Base-by-base conservation (phyloP, 1,284 basidiomycete genomes). In the Tylopilus orsonianus region DNA sequence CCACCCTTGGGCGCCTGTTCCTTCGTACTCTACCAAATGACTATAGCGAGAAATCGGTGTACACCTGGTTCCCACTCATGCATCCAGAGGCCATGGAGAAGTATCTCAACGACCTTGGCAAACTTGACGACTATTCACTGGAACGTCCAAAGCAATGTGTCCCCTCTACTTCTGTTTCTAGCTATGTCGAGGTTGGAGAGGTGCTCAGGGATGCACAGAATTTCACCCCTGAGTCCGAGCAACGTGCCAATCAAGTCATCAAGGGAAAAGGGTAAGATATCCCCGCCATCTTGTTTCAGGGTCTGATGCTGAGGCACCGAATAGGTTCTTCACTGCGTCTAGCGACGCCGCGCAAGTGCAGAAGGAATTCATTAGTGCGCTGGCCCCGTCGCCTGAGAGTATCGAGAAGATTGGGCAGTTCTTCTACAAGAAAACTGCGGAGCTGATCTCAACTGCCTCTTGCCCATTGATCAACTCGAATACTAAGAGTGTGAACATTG, bases 31-130 rank as follows among this genome's bases (percentile, higher is more conserved):
- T 93, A 4, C 90, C 91, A 2, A 65, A 79, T 22, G 70, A 85
- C 58, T 93, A 78, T 69, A 74, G 75, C 0, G 77, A 80, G 59
- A 81, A 87, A 63, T 87, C 83, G 55, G 71, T 80, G 43, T 93
- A 90, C 65, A 84, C 88, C 2, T 90, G 89, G 77, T 92, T 93
- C 81, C 89, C 92, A 29, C 77, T 94, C 54, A 84, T 91, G 80
- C 86, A 85, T 8, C 80, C 92, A 20, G 68, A 75, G 7, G 64
- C 82, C 20, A 89, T 90, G 90, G 69, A 78, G 52, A 66, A 59
- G 2, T 66, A 81, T 61, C 68, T 90, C 48, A 73, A 65, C 43
- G 77, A 84, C 36, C 60, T 91, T 44, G 76, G 77, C 19, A 70
- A 77, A 29, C 54, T 71, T 16, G 69, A 77, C 20, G 63, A 75